Conservation (phyloP, 2,329 filamentous ascomycete genomes). For the Ploettnerulaceae sp. region DNA sequence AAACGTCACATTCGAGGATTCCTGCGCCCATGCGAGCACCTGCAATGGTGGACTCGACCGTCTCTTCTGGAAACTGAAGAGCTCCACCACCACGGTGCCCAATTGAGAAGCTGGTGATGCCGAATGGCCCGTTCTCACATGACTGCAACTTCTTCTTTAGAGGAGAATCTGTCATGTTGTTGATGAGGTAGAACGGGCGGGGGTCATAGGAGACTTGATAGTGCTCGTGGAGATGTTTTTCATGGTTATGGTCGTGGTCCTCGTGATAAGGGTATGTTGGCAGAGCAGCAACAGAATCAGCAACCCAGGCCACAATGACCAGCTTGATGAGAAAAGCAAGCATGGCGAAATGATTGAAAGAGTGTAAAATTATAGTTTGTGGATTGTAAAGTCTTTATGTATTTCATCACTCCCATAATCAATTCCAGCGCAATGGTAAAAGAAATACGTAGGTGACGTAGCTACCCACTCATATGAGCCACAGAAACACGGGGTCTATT, state of each 20-base stretch:
- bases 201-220: constrained; percentile 14
- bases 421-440: background rate
- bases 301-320: background rate
- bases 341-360: constrained; percentile 1
- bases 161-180: constrained; percentile 20
- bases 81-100: constrained; percentile 23
- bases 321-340: constrained; percentile 4
- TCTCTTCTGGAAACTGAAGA: constrained; percentile 23
- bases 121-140: constrained; percentile 17
- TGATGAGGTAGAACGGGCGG: constrained; percentile 22
- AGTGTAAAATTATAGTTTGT: background rate
- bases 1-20: constrained; percentile 23
- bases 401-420: background rate
- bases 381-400: background rate
- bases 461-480: no score
- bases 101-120: constrained; percentile 15
- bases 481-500: constrained; percentile 1
- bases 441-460: no score
- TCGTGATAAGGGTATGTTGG: background rate
- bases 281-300: background rate
- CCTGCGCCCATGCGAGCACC: constrained; percentile 22
- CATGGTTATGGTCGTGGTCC: background rate
- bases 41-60: constrained; percentile 18
- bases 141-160: constrained; percentile 21
- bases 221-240: background rate